Percentiles rank a stretch among this genome's conserved stretches.
Conservation (phyloP, 1,284 basidiomycete species). For the Tranzscheliella williamsii region DNA sequence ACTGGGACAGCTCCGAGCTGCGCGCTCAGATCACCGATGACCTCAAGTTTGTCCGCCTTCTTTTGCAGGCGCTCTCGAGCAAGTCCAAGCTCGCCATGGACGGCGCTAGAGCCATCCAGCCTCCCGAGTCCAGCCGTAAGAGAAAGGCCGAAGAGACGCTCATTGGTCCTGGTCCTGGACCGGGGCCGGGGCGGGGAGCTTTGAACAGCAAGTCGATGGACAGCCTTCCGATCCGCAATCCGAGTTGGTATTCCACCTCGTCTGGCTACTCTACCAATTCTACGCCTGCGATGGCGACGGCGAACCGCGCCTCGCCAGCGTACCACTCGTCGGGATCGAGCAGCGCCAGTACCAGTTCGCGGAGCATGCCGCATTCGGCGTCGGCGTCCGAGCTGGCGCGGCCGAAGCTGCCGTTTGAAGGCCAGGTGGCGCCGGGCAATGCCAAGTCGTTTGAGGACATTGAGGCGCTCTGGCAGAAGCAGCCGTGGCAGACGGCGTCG, state of each 20-base stretch:
- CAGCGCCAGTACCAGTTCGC: conserved; percentile 25
- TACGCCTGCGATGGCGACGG: conserved; percentile 9
- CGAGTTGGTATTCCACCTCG: conserved; percentile 26
- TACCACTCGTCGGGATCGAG: conserved; percentile 29
- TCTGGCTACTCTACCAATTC: conserved; percentile 26
- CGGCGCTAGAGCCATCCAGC: conserved; percentile 43
- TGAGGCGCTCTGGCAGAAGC: conserved; percentile 38
- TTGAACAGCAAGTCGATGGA: conserved; percentile 25
- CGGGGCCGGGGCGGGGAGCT: conserved; percentile 4
- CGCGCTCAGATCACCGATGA: conserved; percentile 49
- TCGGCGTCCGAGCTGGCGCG: conserved; percentile 13
- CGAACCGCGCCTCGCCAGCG: conserved; percentile 20
- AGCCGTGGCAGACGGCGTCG: conserved; percentile 37
- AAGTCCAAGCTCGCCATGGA: conserved; percentile 40
- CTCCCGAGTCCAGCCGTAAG: conserved; percentile 29
- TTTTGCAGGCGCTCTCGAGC: conserved; percentile 48
- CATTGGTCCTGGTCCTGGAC: conserved; percentile 5
- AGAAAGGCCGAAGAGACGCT: conserved; percentile 27
- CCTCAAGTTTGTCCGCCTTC: conserved; percentile 42
- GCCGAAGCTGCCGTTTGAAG: conserved; percentile 19
- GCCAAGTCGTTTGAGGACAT: conserved; percentile 42
- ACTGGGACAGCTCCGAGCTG: conserved; percentile 40
- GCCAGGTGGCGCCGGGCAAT: conserved; percentile 10
- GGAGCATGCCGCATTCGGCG: conserved; percentile 25
- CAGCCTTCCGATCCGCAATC: conserved; percentile 16